A percentile compares a stretch with the other conserved stretches of the same genome.
These are phyloP conservation scores for Oryza australiensis DNA, from an alignment of 176 grass and related monocot species.

Conservation along the genomic window DNA sequence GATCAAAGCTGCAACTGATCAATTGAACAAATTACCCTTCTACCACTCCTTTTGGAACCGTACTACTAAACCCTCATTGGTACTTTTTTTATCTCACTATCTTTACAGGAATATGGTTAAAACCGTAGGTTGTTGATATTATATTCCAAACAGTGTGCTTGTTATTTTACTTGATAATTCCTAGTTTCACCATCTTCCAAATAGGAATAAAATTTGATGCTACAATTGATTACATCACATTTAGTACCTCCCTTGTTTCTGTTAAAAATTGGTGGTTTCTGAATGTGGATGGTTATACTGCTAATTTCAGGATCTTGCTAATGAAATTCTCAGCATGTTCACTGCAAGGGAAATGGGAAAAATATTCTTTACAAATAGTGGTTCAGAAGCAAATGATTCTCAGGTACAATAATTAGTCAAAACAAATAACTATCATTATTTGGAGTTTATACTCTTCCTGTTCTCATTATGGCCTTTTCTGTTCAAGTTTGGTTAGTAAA, in stretches of 20 bases:
- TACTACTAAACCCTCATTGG: constrained; percentile 91
- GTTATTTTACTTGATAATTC: not conserved
- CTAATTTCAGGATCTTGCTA: constrained; percentile 80
- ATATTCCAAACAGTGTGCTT: not conserved
- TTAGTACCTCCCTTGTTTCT: not conserved
- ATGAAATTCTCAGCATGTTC: constrained; percentile 75
- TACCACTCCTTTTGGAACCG: constrained; percentile 99
- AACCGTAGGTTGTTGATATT: not conserved
- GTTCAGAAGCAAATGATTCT: constrained; percentile 98
- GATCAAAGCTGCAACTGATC: constrained; percentile 77
- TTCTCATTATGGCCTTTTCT: not conserved
- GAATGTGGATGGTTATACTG: constrained; percentile 2
- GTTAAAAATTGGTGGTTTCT: not conserved
- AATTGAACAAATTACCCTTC: constrained; percentile 90
- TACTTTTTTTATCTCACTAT: constrained; percentile 33
- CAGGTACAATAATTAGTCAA: constrained; percentile 45
- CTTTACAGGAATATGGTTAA: not conserved
- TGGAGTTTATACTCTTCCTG: constrained; percentile 10
- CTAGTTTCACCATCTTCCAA: not conserved
- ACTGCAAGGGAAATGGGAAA: constrained; percentile 92
- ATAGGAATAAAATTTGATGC: not conserved
- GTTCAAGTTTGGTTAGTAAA: not conserved
- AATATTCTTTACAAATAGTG: constrained; percentile 95
- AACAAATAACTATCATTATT: not conserved
- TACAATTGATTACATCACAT: not conserved